These are phyloP conservation scores for Wickerhamia fluorescens DNA, from an alignment of 805 yeast genomes.

Conservation along the genomic window DNA sequence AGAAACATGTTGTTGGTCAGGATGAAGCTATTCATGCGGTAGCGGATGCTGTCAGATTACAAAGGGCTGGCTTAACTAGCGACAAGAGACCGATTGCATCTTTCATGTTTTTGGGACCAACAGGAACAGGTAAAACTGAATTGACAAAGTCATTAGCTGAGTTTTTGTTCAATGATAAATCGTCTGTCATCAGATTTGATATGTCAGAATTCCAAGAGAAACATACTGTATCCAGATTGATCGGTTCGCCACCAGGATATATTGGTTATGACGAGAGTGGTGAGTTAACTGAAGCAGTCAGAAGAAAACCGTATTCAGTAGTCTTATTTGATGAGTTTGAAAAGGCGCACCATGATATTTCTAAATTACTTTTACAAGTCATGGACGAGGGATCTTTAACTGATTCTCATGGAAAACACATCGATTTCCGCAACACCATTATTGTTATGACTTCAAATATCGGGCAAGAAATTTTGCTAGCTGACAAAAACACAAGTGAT, in stretches of 20 bases:
- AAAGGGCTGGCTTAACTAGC: slow-evolving; percentile 92
- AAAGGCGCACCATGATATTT: slow-evolving; percentile 94
- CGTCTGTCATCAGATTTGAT: slow-evolving; percentile 84
- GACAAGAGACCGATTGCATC: slow-evolving; percentile 95
- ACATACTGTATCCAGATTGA: slow-evolving; percentile 81
- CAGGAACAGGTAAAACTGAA: slow-evolving; percentile 98
- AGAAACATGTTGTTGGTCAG: slow-evolving; percentile 83
- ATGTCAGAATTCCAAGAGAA: slow-evolving; percentile 98
- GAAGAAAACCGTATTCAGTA: slow-evolving; percentile 91
- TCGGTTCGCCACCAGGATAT: slow-evolving; percentile 98
- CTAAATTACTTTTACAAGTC: slow-evolving; percentile 84
- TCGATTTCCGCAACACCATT: slow-evolving; percentile 90
- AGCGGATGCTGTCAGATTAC: slow-evolving; percentile 90
- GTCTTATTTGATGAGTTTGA: slow-evolving; percentile 94
- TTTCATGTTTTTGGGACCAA: slow-evolving; percentile 94
- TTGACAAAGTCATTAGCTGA: slow-evolving; percentile 88
- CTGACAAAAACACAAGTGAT: slow-evolving; percentile 53
- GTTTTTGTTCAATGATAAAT: slow-evolving; percentile 83
- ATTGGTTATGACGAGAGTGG: slow-evolving; percentile 96
- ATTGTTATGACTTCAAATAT: slow-evolving; percentile 96
- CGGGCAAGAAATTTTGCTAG: slow-evolving; percentile 82
- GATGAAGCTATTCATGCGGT: slow-evolving; percentile 89
- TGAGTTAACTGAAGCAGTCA: slow-evolving; percentile 91
- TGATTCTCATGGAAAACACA: slow-evolving; percentile 90
- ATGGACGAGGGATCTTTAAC: slow-evolving; percentile 93